Evolutionary conservation across 2,329 filamentous ascomycete species (phyloP), one percentile per base, ranked within the genome.

Genomic region (Cytospora mali): DNA sequence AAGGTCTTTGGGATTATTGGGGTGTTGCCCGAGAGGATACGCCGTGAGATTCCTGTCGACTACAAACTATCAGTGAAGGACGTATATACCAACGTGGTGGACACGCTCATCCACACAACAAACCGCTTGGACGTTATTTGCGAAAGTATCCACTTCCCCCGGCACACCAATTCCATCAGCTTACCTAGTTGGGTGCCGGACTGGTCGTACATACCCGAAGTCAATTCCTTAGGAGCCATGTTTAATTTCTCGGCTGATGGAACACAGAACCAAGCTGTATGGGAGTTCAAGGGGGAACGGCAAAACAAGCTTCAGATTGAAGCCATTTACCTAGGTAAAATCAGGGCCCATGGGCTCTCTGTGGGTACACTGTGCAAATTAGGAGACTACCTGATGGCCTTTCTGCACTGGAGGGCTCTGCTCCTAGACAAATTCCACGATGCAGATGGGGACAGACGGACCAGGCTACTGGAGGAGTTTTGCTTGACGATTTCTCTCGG

Each of bases 1-100:
- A 77, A 75, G 60, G 67, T 77, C 1, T 76, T 71, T 58, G 75
- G 72, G 6, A 66, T 77, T 21, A 64, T 77, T 0, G 75, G 74
- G 1, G 50, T 77, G 5, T 58, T 76, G 18, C 67, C 69, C 0
- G 64, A 69, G n/a, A 62, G 66, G 7, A 57, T 73, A 3, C 68
- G 70, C 7, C 65, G 61, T 1, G 67, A 71, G 2, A 71, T 77
- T 49, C 62, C 64, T 1, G 64, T 72, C 14, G 69, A 76, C 61
- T 76, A 76, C 63, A 66, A 48, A 25, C 51, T 70, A 4, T 71
- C 74, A 0, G 64, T 74, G 9, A 73, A 71, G 31, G 68, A 75
- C 2, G 68, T 76, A 1, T 77, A 75, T 49, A 73, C 69, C 5
- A 65, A 74, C n/a, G 69, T 75, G 1, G 74, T 75, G 1, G 72